Evolutionary conservation across 306 rosid species (phyloP), one percentile per base, ranked within the genome.

Genomic region (Purshia tridentata): DNA sequence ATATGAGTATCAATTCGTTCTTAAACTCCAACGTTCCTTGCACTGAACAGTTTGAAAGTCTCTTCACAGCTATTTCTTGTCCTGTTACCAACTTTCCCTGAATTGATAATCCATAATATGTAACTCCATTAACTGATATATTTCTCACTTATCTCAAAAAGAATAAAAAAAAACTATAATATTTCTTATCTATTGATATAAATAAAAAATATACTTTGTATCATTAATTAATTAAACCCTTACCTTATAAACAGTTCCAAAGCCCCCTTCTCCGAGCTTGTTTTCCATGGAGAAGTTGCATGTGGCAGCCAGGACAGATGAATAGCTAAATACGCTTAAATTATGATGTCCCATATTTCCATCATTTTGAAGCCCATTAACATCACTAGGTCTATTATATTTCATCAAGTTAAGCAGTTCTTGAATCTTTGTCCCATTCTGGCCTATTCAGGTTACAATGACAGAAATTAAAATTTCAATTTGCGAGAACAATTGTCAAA

Each of bases 241-340:
- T 11, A 82, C 81, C 86, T 74, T 82, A 46, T 78, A 82, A 65
- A 82, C 78, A 44, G 56, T 64, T 65, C 83, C 80, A 78, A 82
- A 82, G 1, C 83, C 86, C 40, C 86, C 83, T 10, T 82, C 65
- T 66, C 80, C 81, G 45, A 82, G 64, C 64, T 22, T 50, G 60
- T 75, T 78, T 61, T 19, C 65, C 4, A 50, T 37, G 2, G 76
- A 54, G 70, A 83, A 79, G 8, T 42, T 72, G 42, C 54, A 40
- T 41, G 86, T 82, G 9, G 70, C 86, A 13, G 35, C 73, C 19
- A 54, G 53, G 14, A 83, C 14, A 57, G 29, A 47, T 72, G 35
- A 47, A 72, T 59, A 72, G 46, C 48, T 72, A 10, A 72, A 47
- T n/a, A 47, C 19, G 3, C 58, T 59, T 6, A 72, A 58, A 59